These are phyloP conservation scores for Penicillium fimorum DNA, from an alignment of 495 filamentous ascomycete genomes.

Conservation along the genomic window DNA sequence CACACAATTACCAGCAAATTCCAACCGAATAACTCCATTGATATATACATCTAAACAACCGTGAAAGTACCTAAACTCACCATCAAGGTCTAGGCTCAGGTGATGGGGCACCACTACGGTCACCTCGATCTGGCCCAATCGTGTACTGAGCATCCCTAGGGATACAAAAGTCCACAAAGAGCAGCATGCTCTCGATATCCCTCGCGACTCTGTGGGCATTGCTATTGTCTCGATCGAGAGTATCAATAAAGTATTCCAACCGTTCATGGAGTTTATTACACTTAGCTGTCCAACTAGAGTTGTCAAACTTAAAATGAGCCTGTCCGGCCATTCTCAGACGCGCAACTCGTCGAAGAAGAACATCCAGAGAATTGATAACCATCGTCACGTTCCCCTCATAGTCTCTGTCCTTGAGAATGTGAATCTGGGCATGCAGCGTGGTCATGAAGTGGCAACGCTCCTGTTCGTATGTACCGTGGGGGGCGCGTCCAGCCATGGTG, in stretches of 20 bases:
- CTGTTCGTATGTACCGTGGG: slow-evolving; percentile 2
- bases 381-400: background rate
- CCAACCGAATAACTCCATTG: background rate
- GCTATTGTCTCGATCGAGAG: background rate
- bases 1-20: background rate
- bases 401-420: slow-evolving; percentile 10
- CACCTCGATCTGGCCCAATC: background rate
- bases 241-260: background rate
- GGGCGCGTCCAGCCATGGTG: background rate
- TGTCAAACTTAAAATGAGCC: background rate
- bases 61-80: background rate
- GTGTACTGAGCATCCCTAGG: background rate
- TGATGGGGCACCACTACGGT: slow-evolving; percentile 10
- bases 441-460: background rate
- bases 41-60: background rate
- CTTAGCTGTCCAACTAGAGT: background rate
- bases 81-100: background rate
- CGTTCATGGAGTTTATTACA: background rate
- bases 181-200: background rate
- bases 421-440: slow-evolving; percentile 3
- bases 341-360: background rate
- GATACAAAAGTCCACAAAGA: slow-evolving; percentile 1
- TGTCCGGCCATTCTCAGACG: slow-evolving; percentile 1
- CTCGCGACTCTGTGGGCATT: background rate
- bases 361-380: background rate